Base-by-base conservation (phyloP, 192 early-diverging fungal genomes). In the Coemansia sp. region DNA sequence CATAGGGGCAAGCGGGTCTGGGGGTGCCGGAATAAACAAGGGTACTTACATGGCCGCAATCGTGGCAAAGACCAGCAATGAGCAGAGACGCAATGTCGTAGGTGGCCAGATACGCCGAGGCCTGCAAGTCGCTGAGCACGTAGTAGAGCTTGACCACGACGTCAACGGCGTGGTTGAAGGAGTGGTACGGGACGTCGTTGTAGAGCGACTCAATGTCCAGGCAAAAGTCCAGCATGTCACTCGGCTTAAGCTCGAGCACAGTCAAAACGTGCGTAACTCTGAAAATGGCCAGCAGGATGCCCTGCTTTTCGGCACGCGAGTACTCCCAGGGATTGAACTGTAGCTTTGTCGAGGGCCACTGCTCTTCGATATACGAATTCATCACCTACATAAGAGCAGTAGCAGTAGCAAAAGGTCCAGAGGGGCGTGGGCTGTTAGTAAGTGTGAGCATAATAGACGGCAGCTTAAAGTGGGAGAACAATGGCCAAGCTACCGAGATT, bases 91-190 rank as follows among this genome's bases (percentile, higher is more conserved):
- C 88, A 65, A 90, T 85, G 59, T 95, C 93, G 8, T 87, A 77
- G 23, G 84, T 66, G 8, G 87, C 87, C 9, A 94, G 70, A 58
- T 90, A 90, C 5, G 87, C 85, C 1, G 83, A 77, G 0, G 90
- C 85, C 36, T 85, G 88, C 69, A 92, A 83, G 38, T 92, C 86
- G 23, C 70, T 76, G 6, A 96, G 75, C 67, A 93, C 87, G 58
- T 89, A 90, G 74, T 88, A 93, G 7, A 95, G 83, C 62, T 94
- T 90, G 42, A 88, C 86, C 1, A 90, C 88, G 0, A 97, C 95
- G 82, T 97, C 95, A 2, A 92, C 86, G 13, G 94, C 94, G 65
- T 97, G 95, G 71, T 89, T 90, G 70, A 95, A 97, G 9, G 91
- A 93, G 71, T 97, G 95, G 60, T 97, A 97, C 5, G 91, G 91